Conservation (phyloP, 495 filamentous ascomycete genomes). For the Aspergillus taichungensis region DNA sequence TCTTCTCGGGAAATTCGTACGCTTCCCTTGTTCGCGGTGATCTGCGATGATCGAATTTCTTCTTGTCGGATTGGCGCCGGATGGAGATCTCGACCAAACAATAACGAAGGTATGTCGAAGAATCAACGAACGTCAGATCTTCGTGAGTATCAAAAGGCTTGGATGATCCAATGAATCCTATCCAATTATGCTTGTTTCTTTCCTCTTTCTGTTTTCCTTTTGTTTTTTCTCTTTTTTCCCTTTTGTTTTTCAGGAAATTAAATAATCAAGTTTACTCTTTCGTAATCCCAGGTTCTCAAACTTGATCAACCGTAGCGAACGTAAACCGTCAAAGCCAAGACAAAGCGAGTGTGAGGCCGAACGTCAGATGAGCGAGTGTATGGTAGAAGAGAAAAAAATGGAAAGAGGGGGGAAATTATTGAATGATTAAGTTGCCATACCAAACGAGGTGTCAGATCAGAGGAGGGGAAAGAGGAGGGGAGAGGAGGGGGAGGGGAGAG, state of each 20-base stretch:
- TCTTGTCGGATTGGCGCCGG: conserved; percentile 6
- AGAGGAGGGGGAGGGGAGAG: conserved; percentile 14
- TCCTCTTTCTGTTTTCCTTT: conserved; percentile 1
- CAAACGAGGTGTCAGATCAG: conserved; percentile 11
- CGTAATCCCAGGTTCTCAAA: too few species aligned
- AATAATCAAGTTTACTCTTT: too few species aligned
- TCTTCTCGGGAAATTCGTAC: not conserved
- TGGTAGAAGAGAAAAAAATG: conserved; percentile 8
- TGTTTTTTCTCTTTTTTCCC: conserved; percentile 5
- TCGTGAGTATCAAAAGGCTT: conserved; percentile 15
- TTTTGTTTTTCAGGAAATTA: conserved; percentile 7
- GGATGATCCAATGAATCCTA: conserved; percentile 4
- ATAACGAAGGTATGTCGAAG: conserved; percentile 15
- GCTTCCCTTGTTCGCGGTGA: not conserved
- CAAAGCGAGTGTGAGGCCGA: conserved; percentile 41
- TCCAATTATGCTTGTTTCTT: conserved; percentile 1
- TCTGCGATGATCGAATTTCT: not conserved
- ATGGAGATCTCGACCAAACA: not conserved
- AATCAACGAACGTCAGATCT: conserved; percentile 13
- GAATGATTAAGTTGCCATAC: conserved; percentile 24
- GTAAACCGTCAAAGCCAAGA: conserved; percentile 32
- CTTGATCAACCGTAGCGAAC: conserved; percentile 33
- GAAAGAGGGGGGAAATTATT: conserved; percentile 10
- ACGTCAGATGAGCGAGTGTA: conserved; percentile 36
- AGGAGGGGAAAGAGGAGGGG: conserved; percentile 7